phyloP scores from a whole-genome alignment of 1,284 basidiomycete species.

The Cystobasidiaceae sp. region DNA sequence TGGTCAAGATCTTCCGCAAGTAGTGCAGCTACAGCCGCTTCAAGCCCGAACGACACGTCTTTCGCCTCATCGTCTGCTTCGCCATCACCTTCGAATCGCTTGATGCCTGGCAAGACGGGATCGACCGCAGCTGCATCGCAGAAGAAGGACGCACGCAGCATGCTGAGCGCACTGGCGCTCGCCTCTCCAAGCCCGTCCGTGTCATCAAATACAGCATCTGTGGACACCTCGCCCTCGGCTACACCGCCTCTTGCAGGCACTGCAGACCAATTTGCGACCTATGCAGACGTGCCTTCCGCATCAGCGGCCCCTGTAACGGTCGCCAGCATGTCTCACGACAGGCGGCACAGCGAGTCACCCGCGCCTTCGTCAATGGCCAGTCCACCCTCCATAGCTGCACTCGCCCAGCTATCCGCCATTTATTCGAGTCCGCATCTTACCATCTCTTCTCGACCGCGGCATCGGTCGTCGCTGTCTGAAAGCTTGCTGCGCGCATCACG shows the following conservation, averaged over 20 bases:
- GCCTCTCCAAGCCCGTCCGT: neutral
- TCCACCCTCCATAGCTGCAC: neutral
- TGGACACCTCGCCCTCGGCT: neutral
- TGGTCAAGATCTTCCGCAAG: conserved; percentile 4
- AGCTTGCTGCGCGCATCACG: conserved; percentile 4
- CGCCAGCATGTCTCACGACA: neutral
- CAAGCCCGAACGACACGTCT: no score
- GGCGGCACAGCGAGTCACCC: neutral
- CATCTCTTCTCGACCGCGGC: conserved; percentile 8
- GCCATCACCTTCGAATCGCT: neutral
- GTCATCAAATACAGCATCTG: neutral
- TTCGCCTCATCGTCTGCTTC: neutral
- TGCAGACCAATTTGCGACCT: no score
- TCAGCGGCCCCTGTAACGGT: neutral
- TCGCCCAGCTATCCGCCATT: neutral
- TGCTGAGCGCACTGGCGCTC: conserved; percentile 21
- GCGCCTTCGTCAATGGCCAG: neutral
- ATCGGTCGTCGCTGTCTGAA: conserved; percentile 3
- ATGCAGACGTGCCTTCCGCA: neutral
- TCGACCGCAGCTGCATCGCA: neutral
- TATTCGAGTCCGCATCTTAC: conserved; percentile 14
- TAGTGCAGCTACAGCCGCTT: neutral
- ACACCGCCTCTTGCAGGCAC: neutral
- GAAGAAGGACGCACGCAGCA: conserved; percentile 6
- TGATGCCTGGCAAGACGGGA: neutral